A percentile compares a stretch with the other conserved stretches of the same genome.
Evolutionary conservation across 139 green algal genomes (phyloP).

Genomic region (Ostreobium quekettii): DNA sequence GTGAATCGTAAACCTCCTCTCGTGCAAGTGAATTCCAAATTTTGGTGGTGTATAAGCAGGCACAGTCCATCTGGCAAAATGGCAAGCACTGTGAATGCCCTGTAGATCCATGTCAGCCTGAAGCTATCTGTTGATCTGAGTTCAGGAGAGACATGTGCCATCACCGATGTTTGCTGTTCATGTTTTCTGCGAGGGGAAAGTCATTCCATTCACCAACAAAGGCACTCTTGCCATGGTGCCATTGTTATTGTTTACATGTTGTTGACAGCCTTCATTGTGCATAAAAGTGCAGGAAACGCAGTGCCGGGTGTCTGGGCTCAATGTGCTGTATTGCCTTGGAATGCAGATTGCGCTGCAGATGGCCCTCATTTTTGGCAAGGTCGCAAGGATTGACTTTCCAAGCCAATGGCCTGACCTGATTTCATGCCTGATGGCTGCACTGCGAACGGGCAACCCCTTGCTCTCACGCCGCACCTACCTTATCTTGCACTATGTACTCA

Average conservation of each 20-base stretch:
- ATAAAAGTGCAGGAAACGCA: too few relatives aligned
- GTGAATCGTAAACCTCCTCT: too few relatives aligned
- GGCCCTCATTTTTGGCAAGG: slow-evolving; percentile 73
- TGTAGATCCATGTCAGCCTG: too few relatives aligned
- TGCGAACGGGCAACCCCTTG: neutral
- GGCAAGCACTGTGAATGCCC: too few relatives aligned
- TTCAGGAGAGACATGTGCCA: too few relatives aligned
- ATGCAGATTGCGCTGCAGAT: slow-evolving; percentile 78
- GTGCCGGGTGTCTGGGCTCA: neutral
- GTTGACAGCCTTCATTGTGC: too few relatives aligned
- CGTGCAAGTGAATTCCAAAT: too few relatives aligned
- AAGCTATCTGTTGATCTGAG: too few relatives aligned
- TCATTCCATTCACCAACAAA: neutral
- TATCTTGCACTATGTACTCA: slow-evolving; percentile 87
- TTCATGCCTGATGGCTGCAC: slow-evolving; percentile 45
- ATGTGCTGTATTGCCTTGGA: neutral
- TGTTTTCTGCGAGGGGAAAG: too few relatives aligned
- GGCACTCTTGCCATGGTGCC: neutral
- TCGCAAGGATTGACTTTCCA: slow-evolving; percentile 83
- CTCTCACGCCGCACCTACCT: slow-evolving; percentile 58
- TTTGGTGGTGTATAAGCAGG: too few relatives aligned
- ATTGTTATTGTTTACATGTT: neutral
- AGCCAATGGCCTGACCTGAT: slow-evolving; percentile 76
- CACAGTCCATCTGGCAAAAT: too few relatives aligned
- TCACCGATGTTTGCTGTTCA: too few relatives aligned